These are phyloP conservation scores for Wickerhamomyces ciferrii DNA, from an alignment of 805 yeast species.

Conservation along the genomic window DNA sequence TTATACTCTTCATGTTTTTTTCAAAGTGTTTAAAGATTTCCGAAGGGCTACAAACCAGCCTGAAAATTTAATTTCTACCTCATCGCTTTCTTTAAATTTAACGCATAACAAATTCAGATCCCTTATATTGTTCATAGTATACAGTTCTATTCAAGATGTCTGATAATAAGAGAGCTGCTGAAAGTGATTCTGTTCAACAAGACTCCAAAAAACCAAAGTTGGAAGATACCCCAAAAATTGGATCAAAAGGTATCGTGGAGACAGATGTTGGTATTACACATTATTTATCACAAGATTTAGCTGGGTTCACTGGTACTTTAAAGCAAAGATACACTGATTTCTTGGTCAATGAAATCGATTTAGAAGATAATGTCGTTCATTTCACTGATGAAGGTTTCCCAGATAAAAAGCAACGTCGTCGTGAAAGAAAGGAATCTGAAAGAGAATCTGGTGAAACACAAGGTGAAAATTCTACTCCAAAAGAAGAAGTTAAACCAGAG, in stretches of 20 bases:
- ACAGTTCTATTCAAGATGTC: slow-evolving; percentile 9
- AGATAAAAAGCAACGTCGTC: slow-evolving; percentile 42
- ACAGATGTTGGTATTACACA: slow-evolving; percentile 83
- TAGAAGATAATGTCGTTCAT: slow-evolving; percentile 66
- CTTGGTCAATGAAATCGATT: slow-evolving; percentile 81
- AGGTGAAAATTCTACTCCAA: slow-evolving; percentile 22
- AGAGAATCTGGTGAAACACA: slow-evolving; percentile 15
- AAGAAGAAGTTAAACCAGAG: slow-evolving; percentile 7
- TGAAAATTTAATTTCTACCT: not conserved
- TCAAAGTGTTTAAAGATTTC: not conserved
- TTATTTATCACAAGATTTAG: slow-evolving; percentile 45
- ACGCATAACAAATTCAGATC: not conserved
- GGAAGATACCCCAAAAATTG: slow-evolving; percentile 3
- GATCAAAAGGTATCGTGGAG: slow-evolving; percentile 50
- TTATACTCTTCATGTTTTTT: not conserved
- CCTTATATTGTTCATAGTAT: too few species aligned
- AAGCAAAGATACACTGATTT: slow-evolving; percentile 93
- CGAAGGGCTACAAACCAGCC: not conserved
- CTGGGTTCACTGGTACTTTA: slow-evolving; percentile 73
- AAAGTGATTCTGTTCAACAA: slow-evolving; percentile 8
- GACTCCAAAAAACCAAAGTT: slow-evolving; percentile 17
- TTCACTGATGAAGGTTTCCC: slow-evolving; percentile 69
- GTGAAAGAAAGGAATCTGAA: slow-evolving; percentile 23
- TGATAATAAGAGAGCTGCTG: slow-evolving; percentile 18
- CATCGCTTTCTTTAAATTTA: not conserved